Evolutionary conservation across 148 eudicot species (phyloP), one percentile per base, ranked within the genome.

Genomic region (Chenopodium formosanum): DNA sequence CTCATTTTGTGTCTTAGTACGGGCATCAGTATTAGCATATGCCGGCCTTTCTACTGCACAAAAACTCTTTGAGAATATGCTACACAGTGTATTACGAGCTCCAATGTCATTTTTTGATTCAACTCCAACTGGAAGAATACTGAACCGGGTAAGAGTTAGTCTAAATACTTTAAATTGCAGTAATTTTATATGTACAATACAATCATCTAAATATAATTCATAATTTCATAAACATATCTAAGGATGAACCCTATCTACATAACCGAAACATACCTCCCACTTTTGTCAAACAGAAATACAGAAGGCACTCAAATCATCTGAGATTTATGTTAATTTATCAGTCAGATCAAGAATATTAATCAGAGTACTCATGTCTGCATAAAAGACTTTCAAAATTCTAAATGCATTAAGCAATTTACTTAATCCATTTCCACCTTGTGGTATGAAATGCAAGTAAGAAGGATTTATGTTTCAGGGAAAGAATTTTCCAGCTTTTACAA

Each of bases 41-140:
- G 85, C 86, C 0, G 99, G 98, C 68, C 84, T 89, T 80, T 82
- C 79, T 20, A 86, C 98, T 9, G 82, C 99, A 65, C 91, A 97
- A 79, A 94, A 90, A 88, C 94, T 97, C 82, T 97, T 97, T 75
- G 86, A 79, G 65, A 91, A 87, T 56, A 90, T 97, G 94, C 87
- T 91, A 78, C 88, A 75, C 40, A 91, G 93, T 81, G 81, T 94
- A 37, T 40, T 97, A 9, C 89, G 93, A 19, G 89, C 99, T 82
- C 99, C 99, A 22, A 94, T 97, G 99, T 84, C 99, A 0, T 97
- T 97, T 87, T 97, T 97, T 67, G 99, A 97, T 86, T 97, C 99
- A 37, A 97, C 98, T 40, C 98, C 98, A 29, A 83, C 94, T 0
- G 99, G 99, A 84, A 90, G 99, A 88, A 97, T 97, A 80, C 79